phyloP scores from a whole-genome alignment of 2,329 filamentous ascomycete genomes.

The Trichoderma sp. region DNA sequence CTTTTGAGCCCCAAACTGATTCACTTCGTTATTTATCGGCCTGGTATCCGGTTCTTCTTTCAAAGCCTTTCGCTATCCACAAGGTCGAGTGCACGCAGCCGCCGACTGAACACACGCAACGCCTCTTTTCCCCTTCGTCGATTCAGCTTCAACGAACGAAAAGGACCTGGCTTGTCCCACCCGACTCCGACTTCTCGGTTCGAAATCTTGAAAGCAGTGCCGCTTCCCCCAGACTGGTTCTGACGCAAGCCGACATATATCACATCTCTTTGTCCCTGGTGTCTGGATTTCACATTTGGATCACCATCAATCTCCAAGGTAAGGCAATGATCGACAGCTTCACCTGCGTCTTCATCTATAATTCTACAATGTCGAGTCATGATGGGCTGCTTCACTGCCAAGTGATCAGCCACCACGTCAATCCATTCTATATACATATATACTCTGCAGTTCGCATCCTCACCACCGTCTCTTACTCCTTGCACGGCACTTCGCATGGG shows the following conservation, averaged over 20 bases:
- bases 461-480: background rate
- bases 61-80: constrained; percentile 13
- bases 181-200: background rate
- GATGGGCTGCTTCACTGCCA: background rate
- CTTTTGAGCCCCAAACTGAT: constrained; percentile 14
- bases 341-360: background rate
- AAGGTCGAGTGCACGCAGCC: constrained; percentile 27
- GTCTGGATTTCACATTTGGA: background rate
- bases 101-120: constrained; percentile 23
- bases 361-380: background rate
- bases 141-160: constrained; percentile 1
- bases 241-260: constrained; percentile 31
- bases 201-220: constrained; percentile 24
- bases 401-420: background rate
- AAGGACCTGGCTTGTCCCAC: constrained; percentile 33
- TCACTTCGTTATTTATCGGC: constrained; percentile 24
- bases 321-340: constrained; percentile 19
- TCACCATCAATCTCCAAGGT: constrained; percentile 20
- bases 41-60: constrained; percentile 22
- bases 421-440: background rate
- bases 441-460: background rate
- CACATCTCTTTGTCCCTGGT: constrained; percentile 13
- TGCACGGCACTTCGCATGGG: background rate
- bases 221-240: constrained; percentile 33
- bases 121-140: constrained; percentile 7